Conservation (phyloP, 225 moss, liverwort and hornwort species). For the Straminergon stramineum region DNA sequence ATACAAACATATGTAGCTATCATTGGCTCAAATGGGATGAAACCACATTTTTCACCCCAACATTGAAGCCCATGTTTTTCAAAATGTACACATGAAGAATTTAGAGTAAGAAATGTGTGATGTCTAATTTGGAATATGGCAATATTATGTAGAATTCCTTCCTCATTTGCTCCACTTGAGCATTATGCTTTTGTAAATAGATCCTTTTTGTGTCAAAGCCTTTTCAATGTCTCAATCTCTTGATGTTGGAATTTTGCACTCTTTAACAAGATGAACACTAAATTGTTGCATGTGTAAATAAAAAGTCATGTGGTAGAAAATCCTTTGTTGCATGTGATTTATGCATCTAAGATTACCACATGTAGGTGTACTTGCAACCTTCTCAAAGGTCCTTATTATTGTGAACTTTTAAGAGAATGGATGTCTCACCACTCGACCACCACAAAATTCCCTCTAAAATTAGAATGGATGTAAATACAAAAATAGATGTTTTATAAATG, state of each 20-base stretch:
- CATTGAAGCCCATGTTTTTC: not conserved
- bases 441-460: not conserved
- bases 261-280: not conserved
- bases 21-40: not conserved
- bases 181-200: not conserved
- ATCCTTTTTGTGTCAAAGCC: not conserved
- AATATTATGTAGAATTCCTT: rapidly evolving
- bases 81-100: no score
- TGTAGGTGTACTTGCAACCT: not conserved
- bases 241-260: rapidly evolving
- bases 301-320: not conserved
- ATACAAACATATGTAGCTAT: not conserved
- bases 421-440: rapidly evolving
- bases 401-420: not conserved
- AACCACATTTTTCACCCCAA: not conserved
- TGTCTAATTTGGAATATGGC: not conserved
- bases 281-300: not conserved
- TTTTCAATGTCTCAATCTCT: not conserved
- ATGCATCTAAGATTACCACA: no score
- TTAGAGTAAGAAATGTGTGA: not conserved
- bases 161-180: not conserved
- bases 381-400: no score
- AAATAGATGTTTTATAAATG: not conserved
- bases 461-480: not conserved
- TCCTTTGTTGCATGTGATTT: not conserved